Percentiles rank a stretch among this genome's conserved stretches.
Conservation (phyloP, 202 grass and related monocot species). For the Sporobolus alterniflorus region DNA sequence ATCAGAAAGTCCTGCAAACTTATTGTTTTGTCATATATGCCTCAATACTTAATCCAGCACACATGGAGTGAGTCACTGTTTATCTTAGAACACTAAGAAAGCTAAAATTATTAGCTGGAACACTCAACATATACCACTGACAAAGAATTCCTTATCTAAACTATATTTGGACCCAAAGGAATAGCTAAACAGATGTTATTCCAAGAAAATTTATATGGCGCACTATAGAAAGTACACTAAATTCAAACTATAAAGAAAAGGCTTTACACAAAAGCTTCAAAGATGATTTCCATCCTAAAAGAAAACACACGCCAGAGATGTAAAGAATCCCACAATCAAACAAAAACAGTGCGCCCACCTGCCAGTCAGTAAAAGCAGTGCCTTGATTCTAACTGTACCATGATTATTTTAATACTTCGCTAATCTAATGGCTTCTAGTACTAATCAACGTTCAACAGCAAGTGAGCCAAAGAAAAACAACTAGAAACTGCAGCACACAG, state of each 20-base stretch:
- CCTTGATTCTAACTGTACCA: slow-evolving; percentile 6
- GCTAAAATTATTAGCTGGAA: neutral
- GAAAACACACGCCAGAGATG: neutral
- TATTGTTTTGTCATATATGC: too few species aligned
- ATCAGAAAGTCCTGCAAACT: neutral
- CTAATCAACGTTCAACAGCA: slow-evolving; percentile 13
- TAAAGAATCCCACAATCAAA: neutral
- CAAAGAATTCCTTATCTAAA: too few species aligned
- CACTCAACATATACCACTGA: neutral
- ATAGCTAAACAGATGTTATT: neutral
- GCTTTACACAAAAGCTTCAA: neutral
- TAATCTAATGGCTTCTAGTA: neutral
- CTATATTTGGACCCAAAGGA: too few species aligned
- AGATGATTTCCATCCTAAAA: slow-evolving; percentile 18
- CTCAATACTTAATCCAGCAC: neutral
- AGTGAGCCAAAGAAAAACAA: slow-evolving; percentile 8
- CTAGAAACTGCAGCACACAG: slow-evolving; percentile 8
- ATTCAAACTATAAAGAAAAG: neutral
- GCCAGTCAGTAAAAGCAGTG: slow-evolving; percentile 14
- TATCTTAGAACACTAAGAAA: neutral
- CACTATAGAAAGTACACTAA: neutral
- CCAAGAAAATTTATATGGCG: neutral
- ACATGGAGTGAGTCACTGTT: neutral
- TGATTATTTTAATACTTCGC: slow-evolving; percentile 26
- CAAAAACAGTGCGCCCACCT: slow-evolving; percentile 19